Evolutionary conservation across 495 filamentous ascomycete genomes (phyloP), one percentile per base, ranked within the genome.

Genomic region (Trichoderma orchidacearum): DNA sequence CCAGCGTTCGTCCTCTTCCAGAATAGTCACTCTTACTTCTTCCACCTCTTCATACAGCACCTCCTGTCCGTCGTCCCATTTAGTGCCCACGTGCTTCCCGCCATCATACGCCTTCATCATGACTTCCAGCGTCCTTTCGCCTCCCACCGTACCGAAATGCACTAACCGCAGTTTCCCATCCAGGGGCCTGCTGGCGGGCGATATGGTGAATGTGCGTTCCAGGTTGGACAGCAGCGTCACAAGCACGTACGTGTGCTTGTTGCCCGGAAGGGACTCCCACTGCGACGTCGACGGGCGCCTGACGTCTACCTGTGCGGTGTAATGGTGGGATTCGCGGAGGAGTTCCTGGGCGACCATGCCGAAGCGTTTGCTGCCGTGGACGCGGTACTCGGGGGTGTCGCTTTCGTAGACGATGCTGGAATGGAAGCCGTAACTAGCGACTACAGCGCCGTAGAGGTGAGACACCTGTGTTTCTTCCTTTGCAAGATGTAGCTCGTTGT

Each of bases 401-500:
- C 85, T 89, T 68, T 95, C 88, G 36, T 87, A 90, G 25, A 97
- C 90, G 0, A 97, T 71, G 13, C 81, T 77, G 31, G 92, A 87
- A 66, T 97, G 92, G 57, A 96, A 79, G 32, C 85, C 92, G 81
- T 90, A 95, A 60, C 84, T 89, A 29, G 83, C 82, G 12, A 96
- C 90, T 30, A 96, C 86, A 12, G 84, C 85, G n/a, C 89, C 89
- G 61, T 81, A 77, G 21, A 92, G 68, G 41, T 69, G 67, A 5
- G 60, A 53, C 1, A 67, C 53, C 6, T 57, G 34, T 15, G 59
- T 34, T 67, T 60, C 36, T 64, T 57, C 52, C 34, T 51, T 53
- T 32, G 58, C 48, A 8, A 15, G 55, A 6, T 28, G 28, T 13
- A 56, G 27, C 4, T 52, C 28, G 4, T n/a, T 29, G 23, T 25